Base-by-base conservation (phyloP, 495 filamentous ascomycete species). In the Neurospora sp. region DNA sequence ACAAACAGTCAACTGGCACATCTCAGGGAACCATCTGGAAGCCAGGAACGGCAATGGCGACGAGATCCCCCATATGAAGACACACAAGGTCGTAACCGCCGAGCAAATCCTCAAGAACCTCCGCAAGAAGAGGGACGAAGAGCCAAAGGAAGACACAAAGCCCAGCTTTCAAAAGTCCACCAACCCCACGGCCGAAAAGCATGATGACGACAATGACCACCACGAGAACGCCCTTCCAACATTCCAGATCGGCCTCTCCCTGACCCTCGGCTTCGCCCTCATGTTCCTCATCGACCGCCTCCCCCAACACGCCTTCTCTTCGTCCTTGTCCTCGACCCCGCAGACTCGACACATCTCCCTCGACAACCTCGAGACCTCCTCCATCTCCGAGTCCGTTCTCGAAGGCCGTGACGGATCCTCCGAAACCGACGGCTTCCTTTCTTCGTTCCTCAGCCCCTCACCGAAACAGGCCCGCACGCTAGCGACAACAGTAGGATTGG, bases 231-330 rank as follows among this genome's bases (percentile, higher is more conserved):
- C 85, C 41, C 79, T 87, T 6, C 83, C 87, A 23, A 88, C 87
- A 0, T 87, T 88, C 74, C 86, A 87, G 73, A 92, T 98, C 71
- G 96, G 96, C 14, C 84, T 98, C 71, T 92, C 95, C 1, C 84
- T 99, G 16, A 90, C 97, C 73, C 84, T 92, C 27, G 96, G 96
- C 12, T 99, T 99, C 82, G 90, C 97, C 74, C 85, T 99, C 73
- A 99, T 99, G 96, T 98, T 96, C 80, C 89, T 99, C 12, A 91
- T 99, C 80, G 96, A 98, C 80, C 92, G 92, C 70, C 84, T 97
- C 9, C 94, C 96, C 38, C 88, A 90, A 72, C 90, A 93, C 79
- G 88, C 90, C 60, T 77, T 86, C 77, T 82, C 90, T 84, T 77
- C 86, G 72, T 79, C 90, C 46, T 77, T 86, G 76, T 82, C 89